Evolutionary conservation across 768 basidiomycete species (phyloP).

Genomic region (Agrocybe pediades): DNA sequence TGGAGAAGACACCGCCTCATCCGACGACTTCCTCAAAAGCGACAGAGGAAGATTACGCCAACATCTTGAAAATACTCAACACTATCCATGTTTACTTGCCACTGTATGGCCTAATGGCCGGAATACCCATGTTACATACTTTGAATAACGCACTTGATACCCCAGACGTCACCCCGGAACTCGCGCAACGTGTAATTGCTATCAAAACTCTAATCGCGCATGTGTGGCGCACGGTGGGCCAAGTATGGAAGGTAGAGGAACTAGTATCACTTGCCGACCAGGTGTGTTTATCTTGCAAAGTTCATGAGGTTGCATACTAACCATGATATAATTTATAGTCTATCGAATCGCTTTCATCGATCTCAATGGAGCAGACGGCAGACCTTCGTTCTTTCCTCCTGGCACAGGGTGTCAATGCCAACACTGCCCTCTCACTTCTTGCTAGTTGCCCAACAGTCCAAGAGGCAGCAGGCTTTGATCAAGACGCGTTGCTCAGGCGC

Average conservation of each 20-base stretch:
- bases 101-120: slow-evolving; percentile 69
- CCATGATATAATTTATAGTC: slow-evolving; percentile 2
- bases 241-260: slow-evolving; percentile 65
- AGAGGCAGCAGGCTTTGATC: slow-evolving; percentile 65
- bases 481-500: slow-evolving; percentile 51
- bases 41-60: slow-evolving; percentile 72
- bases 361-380: slow-evolving; percentile 5
- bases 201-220: slow-evolving; percentile 66
- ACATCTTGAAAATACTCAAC: slow-evolving; percentile 66
- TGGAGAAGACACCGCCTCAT: slow-evolving; percentile 48
- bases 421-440: slow-evolving; percentile 54
- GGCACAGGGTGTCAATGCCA: slow-evolving; percentile 16
- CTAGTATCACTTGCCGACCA: slow-evolving; percentile 55
- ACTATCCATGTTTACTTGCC: slow-evolving; percentile 76
- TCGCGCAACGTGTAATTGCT: slow-evolving; percentile 46
- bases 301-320: neutral
- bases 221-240: slow-evolving; percentile 71
- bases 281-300: slow-evolving; percentile 37
- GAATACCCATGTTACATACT: slow-evolving; percentile 86
- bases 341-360: slow-evolving; percentile 13
- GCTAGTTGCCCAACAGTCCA: slow-evolving; percentile 55
- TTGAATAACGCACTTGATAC: slow-evolving; percentile 55
- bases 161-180: slow-evolving; percentile 39
- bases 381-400: neutral
- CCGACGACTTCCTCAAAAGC: slow-evolving; percentile 52